Percentiles rank a stretch among this genome's conserved stretches.
phyloP scores from a whole-genome alignment of 192 early-diverging fungal species.

The Coemansia sp. region DNA sequence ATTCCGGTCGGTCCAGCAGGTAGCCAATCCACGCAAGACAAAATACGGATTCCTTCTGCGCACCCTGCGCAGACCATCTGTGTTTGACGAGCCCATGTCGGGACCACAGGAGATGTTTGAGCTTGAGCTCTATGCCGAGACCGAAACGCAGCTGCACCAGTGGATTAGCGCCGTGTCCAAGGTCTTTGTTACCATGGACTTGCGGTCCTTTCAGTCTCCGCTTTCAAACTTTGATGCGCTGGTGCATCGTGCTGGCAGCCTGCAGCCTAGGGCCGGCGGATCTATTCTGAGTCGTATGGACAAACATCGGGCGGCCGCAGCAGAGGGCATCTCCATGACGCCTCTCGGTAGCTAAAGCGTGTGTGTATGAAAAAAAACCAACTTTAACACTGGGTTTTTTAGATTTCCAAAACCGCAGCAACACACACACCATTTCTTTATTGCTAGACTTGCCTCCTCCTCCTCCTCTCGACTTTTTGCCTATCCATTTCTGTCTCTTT shows the following conservation, averaged over 20 bases:
- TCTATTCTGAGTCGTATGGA: slow-evolving; percentile 43
- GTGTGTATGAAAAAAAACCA: neutral
- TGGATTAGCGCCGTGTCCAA: slow-evolving; percentile 44
- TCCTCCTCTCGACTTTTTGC: too few relatives aligned
- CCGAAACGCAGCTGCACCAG: slow-evolving; percentile 22
- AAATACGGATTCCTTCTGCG: slow-evolving; percentile 36
- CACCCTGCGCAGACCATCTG: slow-evolving; percentile 35
- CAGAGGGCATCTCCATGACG: slow-evolving; percentile 20
- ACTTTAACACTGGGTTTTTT: too few relatives aligned
- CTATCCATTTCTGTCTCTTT: neutral
- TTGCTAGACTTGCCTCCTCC: too few relatives aligned
- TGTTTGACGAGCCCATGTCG: slow-evolving; percentile 30
- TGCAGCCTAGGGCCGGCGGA: slow-evolving; percentile 26
- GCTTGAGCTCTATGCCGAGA: slow-evolving; percentile 45
- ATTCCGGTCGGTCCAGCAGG: slow-evolving; percentile 42
- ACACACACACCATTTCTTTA: too few relatives aligned
- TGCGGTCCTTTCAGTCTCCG: slow-evolving; percentile 47
- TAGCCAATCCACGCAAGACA: slow-evolving; percentile 39
- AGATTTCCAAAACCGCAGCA: too few relatives aligned
- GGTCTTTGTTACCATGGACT: slow-evolving; percentile 47
- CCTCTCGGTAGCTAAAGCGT: slow-evolving; percentile 18
- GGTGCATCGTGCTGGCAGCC: slow-evolving; percentile 34
- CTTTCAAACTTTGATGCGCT: slow-evolving; percentile 47
- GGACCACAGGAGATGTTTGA: slow-evolving; percentile 30
- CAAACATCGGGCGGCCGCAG: slow-evolving; percentile 9